Conservation (phyloP, 2,329 filamentous ascomycete genomes). For the Colletotrichum somersetense region DNA sequence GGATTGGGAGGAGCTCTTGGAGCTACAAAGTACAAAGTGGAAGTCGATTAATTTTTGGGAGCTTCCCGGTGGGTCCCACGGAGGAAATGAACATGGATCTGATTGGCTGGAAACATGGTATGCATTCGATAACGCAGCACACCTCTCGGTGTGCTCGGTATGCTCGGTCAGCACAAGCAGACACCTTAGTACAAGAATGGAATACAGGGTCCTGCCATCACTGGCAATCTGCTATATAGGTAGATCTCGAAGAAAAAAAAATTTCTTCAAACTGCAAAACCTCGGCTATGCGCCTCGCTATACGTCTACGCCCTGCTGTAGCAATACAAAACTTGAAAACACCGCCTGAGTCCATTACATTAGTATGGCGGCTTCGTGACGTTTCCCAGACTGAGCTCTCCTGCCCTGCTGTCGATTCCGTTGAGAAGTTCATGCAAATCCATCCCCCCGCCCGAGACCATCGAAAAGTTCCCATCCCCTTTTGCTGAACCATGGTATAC, state of each 20-base stretch:
- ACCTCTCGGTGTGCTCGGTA: conserved; percentile 19
- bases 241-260: not conserved
- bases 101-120: conserved; percentile 32
- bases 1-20: not conserved
- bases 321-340: conserved; percentile 32
- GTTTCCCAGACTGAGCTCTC: conserved; percentile 60
- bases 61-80: conserved; percentile 22
- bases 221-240: conserved; percentile 10
- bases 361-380: conserved; percentile 65
- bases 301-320: conserved; percentile 37
- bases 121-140: conserved; percentile 3
- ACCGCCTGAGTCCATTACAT: conserved; percentile 45
- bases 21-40: conserved; percentile 11
- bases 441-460: conserved; percentile 54
- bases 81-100: not conserved
- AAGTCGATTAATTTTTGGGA: conserved; percentile 33
- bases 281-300: conserved; percentile 40
- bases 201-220: not conserved
- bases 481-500: conserved; percentile 40
- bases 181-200: conserved; percentile 8
- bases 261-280: conserved; percentile 28
- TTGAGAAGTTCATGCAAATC: conserved; percentile 64
- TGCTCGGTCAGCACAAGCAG: conserved; percentile 6
- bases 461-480: conserved; percentile 48
- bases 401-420: conserved; percentile 63